These are phyloP conservation scores for Coccinonectria pachysandricola DNA, from an alignment of 2,329 filamentous ascomycete genomes.

Conservation along the genomic window DNA sequence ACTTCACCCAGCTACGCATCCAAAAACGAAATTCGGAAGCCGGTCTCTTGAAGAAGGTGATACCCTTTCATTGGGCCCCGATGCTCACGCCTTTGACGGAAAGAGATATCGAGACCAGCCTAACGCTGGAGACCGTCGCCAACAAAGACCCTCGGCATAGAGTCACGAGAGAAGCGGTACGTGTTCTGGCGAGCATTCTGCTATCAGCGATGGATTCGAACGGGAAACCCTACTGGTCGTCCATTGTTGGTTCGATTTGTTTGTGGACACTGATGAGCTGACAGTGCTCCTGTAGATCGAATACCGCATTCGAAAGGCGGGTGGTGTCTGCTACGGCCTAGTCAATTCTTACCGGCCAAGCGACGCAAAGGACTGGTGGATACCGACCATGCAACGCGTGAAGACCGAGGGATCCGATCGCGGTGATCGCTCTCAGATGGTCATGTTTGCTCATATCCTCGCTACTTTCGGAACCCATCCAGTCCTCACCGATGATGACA, in stretches of 20 bases:
- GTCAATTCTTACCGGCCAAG: conserved; percentile 55
- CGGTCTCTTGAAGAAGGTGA: conserved; percentile 30
- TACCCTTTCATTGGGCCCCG: conserved; percentile 51
- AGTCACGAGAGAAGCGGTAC: conserved; percentile 44
- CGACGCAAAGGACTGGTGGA: conserved; percentile 35
- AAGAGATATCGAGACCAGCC: conserved; percentile 51
- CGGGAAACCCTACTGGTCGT: too few relatives aligned
- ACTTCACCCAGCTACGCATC: conserved; percentile 29
- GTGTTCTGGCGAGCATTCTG: too few relatives aligned
- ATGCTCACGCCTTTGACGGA: conserved; percentile 57
- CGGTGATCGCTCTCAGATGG: conserved; percentile 26
- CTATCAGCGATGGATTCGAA: too few relatives aligned
- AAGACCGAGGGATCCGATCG: conserved; percentile 44
- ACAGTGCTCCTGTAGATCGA: conserved; percentile 16
- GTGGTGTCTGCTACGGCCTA: conserved; percentile 65
- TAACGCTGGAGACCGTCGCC: conserved; percentile 44
- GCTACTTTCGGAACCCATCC: conserved; percentile 57
- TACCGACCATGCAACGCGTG: conserved; percentile 40
- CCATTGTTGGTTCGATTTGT: too few relatives aligned
- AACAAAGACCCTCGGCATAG: conserved; percentile 40
- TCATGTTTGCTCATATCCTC: conserved; percentile 69
- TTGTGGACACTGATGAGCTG: too few relatives aligned
- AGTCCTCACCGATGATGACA: conserved; percentile 63
- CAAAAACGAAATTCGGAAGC: conserved; percentile 22
- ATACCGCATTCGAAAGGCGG: conserved; percentile 22